A percentile compares a stretch with the other conserved stretches of the same genome.
These are phyloP conservation scores for Schizonepeta tenuifolia DNA, from an alignment of 257 asterid genomes.

Conservation along the genomic window DNA sequence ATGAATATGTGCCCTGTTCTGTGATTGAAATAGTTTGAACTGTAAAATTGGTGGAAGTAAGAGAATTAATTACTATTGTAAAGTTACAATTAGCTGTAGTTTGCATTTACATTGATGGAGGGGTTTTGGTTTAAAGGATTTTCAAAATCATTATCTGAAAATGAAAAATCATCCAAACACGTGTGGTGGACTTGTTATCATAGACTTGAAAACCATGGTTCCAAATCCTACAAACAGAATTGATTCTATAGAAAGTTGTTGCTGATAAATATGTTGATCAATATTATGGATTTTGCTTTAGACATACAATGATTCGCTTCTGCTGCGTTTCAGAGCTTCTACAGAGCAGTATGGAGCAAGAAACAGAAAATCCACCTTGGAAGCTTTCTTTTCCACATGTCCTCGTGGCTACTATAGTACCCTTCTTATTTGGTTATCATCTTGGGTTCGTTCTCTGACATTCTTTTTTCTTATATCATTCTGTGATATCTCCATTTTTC, in stretches of 20 bases:
- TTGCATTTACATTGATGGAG: not conserved
- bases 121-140: constrained; percentile 5
- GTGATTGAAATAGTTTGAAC: not conserved
- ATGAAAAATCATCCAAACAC: not conserved
- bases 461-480: not conserved
- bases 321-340: constrained; percentile 52
- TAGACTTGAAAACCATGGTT: not conserved
- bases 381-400: constrained; percentile 85
- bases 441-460: constrained; percentile 70
- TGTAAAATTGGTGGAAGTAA: not conserved
- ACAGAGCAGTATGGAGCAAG: constrained; percentile 47
- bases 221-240: not conserved
- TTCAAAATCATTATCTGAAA: not conserved
- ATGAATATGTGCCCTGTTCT: not conserved
- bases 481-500: not conserved
- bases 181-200: not conserved
- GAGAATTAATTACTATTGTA: not conserved
- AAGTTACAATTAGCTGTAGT: not conserved
- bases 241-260: not conserved
- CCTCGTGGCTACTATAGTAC: constrained; percentile 72
- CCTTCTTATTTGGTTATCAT: constrained; percentile 94
- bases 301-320: constrained; percentile 10
- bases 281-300: constrained; percentile 12
- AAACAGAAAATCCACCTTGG: constrained; percentile 75
- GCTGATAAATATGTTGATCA: not conserved